Conservation (phyloP, 2,329 filamentous ascomycete species). For the Phaeophleospora eucalypticola region DNA sequence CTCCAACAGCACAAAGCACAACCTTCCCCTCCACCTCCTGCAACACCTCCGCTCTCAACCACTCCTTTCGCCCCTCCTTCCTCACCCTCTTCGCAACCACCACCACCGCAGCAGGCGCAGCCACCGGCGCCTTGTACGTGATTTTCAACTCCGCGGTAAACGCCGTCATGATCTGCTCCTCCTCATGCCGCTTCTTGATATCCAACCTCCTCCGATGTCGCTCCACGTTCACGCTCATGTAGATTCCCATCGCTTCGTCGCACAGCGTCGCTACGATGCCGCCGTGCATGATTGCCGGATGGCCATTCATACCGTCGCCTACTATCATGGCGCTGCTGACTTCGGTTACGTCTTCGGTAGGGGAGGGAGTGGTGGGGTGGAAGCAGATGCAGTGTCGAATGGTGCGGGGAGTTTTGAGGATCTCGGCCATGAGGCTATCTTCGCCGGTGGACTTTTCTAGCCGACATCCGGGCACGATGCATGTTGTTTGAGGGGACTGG, state of each 20-base stretch:
- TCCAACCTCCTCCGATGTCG: slow-evolving; percentile 10
- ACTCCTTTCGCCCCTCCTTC: slow-evolving; percentile 54
- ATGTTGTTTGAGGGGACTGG: slow-evolving; percentile 35
- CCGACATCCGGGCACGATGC: slow-evolving; percentile 38
- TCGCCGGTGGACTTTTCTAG: slow-evolving; percentile 39
- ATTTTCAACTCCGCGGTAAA: slow-evolving; percentile 56
- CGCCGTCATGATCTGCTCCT: slow-evolving; percentile 22
- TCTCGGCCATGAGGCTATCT: slow-evolving; percentile 52
- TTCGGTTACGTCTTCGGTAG: slow-evolving; percentile 26
- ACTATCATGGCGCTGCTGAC: slow-evolving; percentile 42
- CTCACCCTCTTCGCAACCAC: slow-evolving; percentile 41
- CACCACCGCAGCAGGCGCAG: slow-evolving; percentile 48
- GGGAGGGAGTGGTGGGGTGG: slow-evolving; percentile 37
- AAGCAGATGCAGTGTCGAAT: slow-evolving; percentile 46
- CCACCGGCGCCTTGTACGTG: slow-evolving; percentile 51
- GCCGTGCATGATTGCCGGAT: slow-evolving; percentile 52
- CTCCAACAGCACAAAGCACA: slow-evolving; percentile 47
- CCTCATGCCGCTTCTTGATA: slow-evolving; percentile 9
- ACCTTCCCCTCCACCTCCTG: slow-evolving; percentile 45
- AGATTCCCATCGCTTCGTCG: slow-evolving; percentile 54
- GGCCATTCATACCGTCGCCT: slow-evolving; percentile 53
- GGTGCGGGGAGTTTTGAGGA: slow-evolving; percentile 49
- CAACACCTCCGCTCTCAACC: slow-evolving; percentile 45
- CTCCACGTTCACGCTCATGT: slow-evolving; percentile 45
- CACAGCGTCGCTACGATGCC: slow-evolving; percentile 56